Evolutionary conservation across 1,284 basidiomycete species (phyloP), one percentile per base, ranked within the genome.

Genomic region (Ustilago crameri): DNA sequence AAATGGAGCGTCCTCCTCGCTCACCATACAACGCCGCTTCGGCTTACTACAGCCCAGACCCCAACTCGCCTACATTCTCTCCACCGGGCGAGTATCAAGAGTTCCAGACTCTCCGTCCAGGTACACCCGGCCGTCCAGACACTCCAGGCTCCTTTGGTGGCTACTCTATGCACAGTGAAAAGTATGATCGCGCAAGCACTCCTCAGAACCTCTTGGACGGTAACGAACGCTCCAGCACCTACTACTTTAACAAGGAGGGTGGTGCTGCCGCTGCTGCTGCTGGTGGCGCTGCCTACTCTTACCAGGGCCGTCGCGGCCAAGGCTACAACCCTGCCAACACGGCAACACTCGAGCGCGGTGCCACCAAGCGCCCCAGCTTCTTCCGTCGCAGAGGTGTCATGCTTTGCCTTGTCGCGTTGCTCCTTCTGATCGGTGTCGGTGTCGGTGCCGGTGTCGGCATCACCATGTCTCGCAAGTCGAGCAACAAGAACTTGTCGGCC

Each of bases 241-340:
- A 76, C 60, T 76, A 74, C 42, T 74, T 71, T 30, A 51, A 67
- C 51, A 76, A 76, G 57, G 62, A 75, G 17, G 73, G 61, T 32
- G 65, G 54, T 9, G 48, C 49, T 8, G 59, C 71, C 34, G 44
- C 43, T 30, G 58, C 46, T 26, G 64, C 59, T 17, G 43, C 49
- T 26, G 52, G 34, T 8, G 42, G 15, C 22, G 26, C 45, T 14
- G 26, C 43, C 42, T 46, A 54, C 17, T 57, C 61, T 18, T 71
- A 71, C 43, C 48, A 55, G 9, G 69, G 63, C 18, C 55, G 59
- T 41, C 54, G 69, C 7, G 69, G 69, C 34, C 55, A 58, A 9
- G 60, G 69, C 20, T 72, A 63, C 59, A 72, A 67, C 56, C 63
- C 69, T 17, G 66, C 66, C 48, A 45, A 57, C 46, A 51, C 44